Conservation (phyloP, 116 monocot species). For the Iris pallida region DNA sequence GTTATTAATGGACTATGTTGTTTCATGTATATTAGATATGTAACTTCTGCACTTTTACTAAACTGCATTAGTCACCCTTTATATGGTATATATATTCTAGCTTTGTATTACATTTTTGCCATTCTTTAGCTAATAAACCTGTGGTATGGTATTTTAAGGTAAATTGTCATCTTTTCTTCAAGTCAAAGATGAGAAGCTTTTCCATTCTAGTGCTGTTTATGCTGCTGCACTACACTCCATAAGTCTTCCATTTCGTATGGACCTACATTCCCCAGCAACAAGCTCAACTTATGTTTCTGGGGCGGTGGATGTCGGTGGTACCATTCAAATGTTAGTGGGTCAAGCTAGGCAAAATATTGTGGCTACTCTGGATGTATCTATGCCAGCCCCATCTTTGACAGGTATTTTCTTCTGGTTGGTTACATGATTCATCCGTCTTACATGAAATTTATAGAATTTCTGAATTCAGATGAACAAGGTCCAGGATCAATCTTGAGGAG, state of each 20-base stretch:
- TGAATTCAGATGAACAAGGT: constrained; percentile 27
- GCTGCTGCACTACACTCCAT: constrained; percentile 79
- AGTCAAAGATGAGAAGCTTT: constrained; percentile 71
- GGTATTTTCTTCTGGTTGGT: constrained; percentile 42
- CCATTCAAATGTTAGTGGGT: constrained; percentile 53
- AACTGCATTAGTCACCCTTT: too few relatives aligned
- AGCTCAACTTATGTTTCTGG: constrained; percentile 35
- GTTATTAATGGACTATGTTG: neutral
- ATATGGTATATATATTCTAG: too few relatives aligned
- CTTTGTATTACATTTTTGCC: too few relatives aligned
- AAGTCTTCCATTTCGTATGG: constrained; percentile 71
- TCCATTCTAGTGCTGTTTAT: constrained; percentile 85
- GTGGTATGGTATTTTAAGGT: constrained; percentile 30
- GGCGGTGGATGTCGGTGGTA: constrained; percentile 49
- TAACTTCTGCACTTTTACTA: too few relatives aligned
- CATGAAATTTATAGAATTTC: constrained; percentile 1
- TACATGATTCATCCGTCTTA: constrained; percentile 12
- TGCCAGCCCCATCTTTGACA: constrained; percentile 67
- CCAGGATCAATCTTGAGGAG: constrained; percentile 36
- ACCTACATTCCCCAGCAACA: constrained; percentile 35
- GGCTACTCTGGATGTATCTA: constrained; percentile 57
- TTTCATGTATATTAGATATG: neutral
- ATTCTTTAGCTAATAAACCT: neutral
- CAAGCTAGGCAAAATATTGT: constrained; percentile 74
- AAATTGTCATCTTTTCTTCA: constrained; percentile 45